Base-by-base conservation (phyloP, 805 yeast genomes). In the Yarrowia hollandica region DNA sequence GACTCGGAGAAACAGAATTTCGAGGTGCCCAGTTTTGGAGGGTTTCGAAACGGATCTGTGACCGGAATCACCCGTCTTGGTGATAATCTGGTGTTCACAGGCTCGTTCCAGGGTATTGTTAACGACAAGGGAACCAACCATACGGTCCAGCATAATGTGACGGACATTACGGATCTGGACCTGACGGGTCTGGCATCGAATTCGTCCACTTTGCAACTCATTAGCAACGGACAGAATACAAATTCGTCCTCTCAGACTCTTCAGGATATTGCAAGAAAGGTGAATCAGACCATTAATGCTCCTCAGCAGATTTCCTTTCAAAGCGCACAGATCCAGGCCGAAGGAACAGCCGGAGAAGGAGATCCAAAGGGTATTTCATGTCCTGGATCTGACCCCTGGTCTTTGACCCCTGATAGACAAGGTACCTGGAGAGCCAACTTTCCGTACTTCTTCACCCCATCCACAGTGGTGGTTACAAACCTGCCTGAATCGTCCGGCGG, bases 401-500 rank as follows among this genome's bases (percentile, higher is more conserved):
- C 76, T 1, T 72, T 81, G 1, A 62, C 69, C 1, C 76, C 74
- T 1, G 73, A 72, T 16, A 68, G 77, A 9, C 75, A 82, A 1
- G 96, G 91, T 1, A 79, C 87, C 12, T 82, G 95, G 84, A 72
- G 79, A 3, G 85, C 85, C 1, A 71, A 71, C 12, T 73, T 89
- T 38, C 85, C 90, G 0, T 75, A 72, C 62, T 76, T 76, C 15
- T 73, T 84, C 25, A 69, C 73, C 4, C 95, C 97, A 1, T 79
- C 92, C 0, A 86, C 87, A 64, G 75, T 89, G 12, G 75, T 97
- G 58, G 68, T 94, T 4, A 87, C 82, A 69, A 83, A 88, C 62
- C 82, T 92, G 0, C 68, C 72, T 7, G 73, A 75, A 9, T 75
- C 74, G 33, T 71, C 75, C 25, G 76, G 78, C 55, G 82, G 84